A percentile compares a stretch with the other conserved stretches of the same genome.
Evolutionary conservation across 352 stramenopile species (phyloP).

Genomic region (Phytophthora cactorum): DNA sequence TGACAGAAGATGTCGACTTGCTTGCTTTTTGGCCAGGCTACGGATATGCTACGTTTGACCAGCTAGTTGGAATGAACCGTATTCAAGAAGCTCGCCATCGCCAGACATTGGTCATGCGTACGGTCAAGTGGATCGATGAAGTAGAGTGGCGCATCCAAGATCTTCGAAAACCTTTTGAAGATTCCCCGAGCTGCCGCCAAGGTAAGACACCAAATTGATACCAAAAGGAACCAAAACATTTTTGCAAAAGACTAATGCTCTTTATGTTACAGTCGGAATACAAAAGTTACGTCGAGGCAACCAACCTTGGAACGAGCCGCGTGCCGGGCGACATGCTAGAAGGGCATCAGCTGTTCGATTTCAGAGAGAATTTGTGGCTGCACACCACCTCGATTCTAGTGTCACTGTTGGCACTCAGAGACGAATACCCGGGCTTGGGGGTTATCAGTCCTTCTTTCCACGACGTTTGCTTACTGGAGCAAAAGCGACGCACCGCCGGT

Average conservation of each 20-base stretch:
- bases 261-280: not conserved
- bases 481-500: not conserved
- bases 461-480: not conserved
- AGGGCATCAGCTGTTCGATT: slow-evolving; percentile 2
- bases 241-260: not conserved
- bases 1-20: no score
- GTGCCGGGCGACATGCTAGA: not conserved
- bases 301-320: not conserved
- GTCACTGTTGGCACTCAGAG: slow-evolving; percentile 1
- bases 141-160: not conserved
- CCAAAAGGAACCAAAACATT: not conserved
- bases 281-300: not conserved
- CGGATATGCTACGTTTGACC: not conserved
- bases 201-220: not conserved
- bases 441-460: not conserved
- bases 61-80: not conserved
- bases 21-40: no score
- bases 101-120: not conserved
- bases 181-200: not conserved
- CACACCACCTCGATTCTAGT: slow-evolving; percentile 4
- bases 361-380: slow-evolving; percentile 1
- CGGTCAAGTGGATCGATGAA: not conserved
- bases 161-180: not conserved
- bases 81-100: not conserved
- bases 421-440: not conserved